These are phyloP conservation scores for Stygiomarasmius scandens DNA, from an alignment of 1,284 basidiomycete species.

Conservation along the genomic window DNA sequence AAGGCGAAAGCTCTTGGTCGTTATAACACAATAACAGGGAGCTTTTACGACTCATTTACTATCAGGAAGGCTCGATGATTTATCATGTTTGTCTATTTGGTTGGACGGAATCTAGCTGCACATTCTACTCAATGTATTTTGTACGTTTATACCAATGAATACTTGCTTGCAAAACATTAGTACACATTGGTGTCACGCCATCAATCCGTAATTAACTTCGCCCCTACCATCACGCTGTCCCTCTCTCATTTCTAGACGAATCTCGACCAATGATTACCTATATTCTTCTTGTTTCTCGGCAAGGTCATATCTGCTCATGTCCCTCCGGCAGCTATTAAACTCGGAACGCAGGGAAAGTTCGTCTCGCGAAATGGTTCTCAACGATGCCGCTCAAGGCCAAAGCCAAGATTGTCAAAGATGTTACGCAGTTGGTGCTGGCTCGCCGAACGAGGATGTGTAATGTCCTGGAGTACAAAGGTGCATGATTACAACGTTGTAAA, in stretches of 20 bases:
- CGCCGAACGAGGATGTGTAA: constrained; percentile 99
- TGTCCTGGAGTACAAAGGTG: constrained; percentile 98
- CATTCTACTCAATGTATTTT: too few relatives aligned
- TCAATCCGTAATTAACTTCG: too few relatives aligned
- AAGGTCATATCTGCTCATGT: constrained; percentile 56
- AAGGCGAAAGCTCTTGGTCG: constrained; percentile 35
- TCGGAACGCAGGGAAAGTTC: constrained; percentile 81
- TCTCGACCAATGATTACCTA: constrained; percentile 72
- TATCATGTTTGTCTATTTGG: not conserved
- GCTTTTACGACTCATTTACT: constrained; percentile 29
- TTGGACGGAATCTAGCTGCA: not conserved
- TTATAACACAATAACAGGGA: constrained; percentile 21
- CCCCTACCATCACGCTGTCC: too few relatives aligned
- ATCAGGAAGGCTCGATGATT: constrained; percentile 12
- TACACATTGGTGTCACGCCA: too few relatives aligned
- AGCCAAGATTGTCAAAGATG: constrained; percentile 98
- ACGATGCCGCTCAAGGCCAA: constrained; percentile 95
- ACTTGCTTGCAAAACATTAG: too few relatives aligned
- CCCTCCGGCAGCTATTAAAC: not conserved
- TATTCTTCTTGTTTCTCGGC: constrained; percentile 90
- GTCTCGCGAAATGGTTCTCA: constrained; percentile 98
- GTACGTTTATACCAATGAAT: too few relatives aligned
- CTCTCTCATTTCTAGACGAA: too few relatives aligned
- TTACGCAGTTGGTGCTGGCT: constrained; percentile 96
- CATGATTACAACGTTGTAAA: constrained; percentile 23